These are phyloP conservation scores for Gyrodon lividus DNA, from an alignment of 768 basidiomycete species.

Conservation along the genomic window DNA sequence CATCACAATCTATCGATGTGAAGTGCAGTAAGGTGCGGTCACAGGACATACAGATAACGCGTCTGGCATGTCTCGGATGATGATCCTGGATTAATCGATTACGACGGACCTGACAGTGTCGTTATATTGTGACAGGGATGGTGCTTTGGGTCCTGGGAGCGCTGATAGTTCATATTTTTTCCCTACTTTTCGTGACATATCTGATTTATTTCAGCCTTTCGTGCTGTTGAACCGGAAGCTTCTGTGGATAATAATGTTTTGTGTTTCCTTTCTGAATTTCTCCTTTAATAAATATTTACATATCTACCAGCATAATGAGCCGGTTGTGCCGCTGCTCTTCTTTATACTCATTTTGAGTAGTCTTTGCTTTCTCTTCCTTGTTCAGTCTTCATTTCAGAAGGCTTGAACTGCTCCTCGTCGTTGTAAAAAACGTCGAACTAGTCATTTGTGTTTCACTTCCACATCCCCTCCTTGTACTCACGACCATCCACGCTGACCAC, in stretches of 20 bases:
- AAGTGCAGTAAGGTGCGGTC: conserved; percentile 9
- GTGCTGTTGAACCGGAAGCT: neutral
- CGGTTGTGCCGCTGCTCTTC: conserved; percentile 23
- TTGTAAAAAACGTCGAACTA: conserved; percentile 20
- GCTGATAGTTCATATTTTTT: conserved; percentile 4
- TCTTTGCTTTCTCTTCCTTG: conserved; percentile 22
- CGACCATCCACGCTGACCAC: conserved; percentile 41
- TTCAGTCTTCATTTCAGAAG: conserved; percentile 26
- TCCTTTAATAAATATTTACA: conserved; percentile 14
- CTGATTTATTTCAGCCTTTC: conserved; percentile 6
- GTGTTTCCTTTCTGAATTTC: conserved; percentile 13
- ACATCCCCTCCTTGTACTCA: conserved; percentile 25
- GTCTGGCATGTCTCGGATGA: conserved; percentile 26
- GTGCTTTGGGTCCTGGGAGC: conserved; percentile 3
- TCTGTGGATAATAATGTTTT: no score
- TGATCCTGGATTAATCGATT: conserved; percentile 12
- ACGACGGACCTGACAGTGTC: conserved; percentile 12
- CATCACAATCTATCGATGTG: conserved; percentile 15
- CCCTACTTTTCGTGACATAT: conserved; percentile 21
- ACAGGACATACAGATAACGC: conserved; percentile 21
- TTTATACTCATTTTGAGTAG: conserved; percentile 34
- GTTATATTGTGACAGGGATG: conserved; percentile 19
- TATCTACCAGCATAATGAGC: conserved; percentile 12
- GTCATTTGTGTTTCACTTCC: conserved; percentile 18
- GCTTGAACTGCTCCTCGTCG: conserved; percentile 22